Evolutionary conservation across 305 asterid species (phyloP), one percentile per base, ranked within the genome.

Genomic region (Fraxinus latifolia): DNA sequence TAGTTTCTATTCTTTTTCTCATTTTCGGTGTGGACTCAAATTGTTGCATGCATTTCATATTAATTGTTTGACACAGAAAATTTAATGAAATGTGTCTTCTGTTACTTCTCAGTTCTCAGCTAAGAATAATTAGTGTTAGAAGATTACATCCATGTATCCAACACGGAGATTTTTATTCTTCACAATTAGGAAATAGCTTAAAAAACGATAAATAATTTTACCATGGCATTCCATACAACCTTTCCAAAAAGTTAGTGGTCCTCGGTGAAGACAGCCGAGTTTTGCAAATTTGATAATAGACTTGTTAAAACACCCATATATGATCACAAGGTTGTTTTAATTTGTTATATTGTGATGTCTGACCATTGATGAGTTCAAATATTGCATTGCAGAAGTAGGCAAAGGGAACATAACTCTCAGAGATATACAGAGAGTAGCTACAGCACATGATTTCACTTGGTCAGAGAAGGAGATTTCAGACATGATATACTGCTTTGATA

Each of bases 371-470:
- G 37, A 76, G 71, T 21, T 76, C 47, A 29, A 70, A 68, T 32
- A 37, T 32, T 72, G 62, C 77, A 50, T 78, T 70, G 73, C 91
- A 95, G 98, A 93, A 87, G 87, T 93, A 68, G 98, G 96, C 82
- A 91, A 82, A 84, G 98, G 93, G 76, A 85, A 91, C 82, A 77
- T 93, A 68, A 85, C 82, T 82, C 76, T 88, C 71, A 87, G 93
- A 87, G 99, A 95, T 82, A 33, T 95, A 76, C 82, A 79, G 86
- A 90, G 94, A 84, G 83, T 90, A 73, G 97, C 96, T 23, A 84
- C 70, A 58, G 84, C 92, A 36, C 99, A 95, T 85, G 97, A 95
- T 84, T 95, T 93, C 89, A 91, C 89, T 5, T 95, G 99, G 99
- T 88, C 96, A 1, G 94, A 95, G 77, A 89, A 91, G 86, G 97